phyloP scores from a whole-genome alignment of 2,329 filamentous ascomycete species.

The Tolypocladium paradoxum region DNA sequence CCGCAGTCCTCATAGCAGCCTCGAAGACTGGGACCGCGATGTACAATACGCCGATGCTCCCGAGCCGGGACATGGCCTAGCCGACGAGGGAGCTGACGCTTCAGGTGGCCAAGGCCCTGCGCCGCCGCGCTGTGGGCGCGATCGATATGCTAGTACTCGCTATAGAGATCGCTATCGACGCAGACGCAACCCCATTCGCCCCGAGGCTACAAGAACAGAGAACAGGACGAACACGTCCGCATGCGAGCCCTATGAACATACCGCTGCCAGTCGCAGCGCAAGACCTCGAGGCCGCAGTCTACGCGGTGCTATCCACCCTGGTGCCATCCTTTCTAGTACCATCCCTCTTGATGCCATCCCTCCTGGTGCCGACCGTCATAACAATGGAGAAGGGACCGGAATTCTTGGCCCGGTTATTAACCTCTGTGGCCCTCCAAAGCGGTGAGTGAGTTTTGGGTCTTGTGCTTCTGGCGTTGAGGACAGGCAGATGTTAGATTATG shows the following conservation, averaged over 20 bases:
- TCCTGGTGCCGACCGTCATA: not conserved
- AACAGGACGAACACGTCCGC: not conserved
- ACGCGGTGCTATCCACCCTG: not conserved
- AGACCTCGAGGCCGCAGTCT: not conserved
- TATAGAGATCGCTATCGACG: not conserved
- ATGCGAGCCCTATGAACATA: not conserved
- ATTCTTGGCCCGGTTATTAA: not conserved
- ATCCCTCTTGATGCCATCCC: not conserved
- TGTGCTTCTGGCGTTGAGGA: not conserved
- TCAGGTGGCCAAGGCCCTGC: not conserved
- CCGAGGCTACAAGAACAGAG: not conserved
- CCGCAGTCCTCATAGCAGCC: conserved; percentile 61
- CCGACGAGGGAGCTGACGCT: not conserved
- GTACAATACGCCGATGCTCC: conserved; percentile 52
- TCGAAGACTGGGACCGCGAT: conserved; percentile 69
- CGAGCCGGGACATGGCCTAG: not conserved
- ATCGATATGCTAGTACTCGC: not conserved
- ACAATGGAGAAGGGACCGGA: not conserved
- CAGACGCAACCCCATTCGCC: not conserved
- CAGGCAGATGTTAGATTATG: not conserved
- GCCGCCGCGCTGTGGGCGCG: not conserved
- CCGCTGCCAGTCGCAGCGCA: not conserved
- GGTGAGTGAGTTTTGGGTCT: not conserved
- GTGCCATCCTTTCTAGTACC: no score
- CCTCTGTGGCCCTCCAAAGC: not conserved